Evolutionary conservation across 306 rosid genomes (phyloP), one percentile per base, ranked within the genome.

Genomic region (Vachellia collinsii): DNA sequence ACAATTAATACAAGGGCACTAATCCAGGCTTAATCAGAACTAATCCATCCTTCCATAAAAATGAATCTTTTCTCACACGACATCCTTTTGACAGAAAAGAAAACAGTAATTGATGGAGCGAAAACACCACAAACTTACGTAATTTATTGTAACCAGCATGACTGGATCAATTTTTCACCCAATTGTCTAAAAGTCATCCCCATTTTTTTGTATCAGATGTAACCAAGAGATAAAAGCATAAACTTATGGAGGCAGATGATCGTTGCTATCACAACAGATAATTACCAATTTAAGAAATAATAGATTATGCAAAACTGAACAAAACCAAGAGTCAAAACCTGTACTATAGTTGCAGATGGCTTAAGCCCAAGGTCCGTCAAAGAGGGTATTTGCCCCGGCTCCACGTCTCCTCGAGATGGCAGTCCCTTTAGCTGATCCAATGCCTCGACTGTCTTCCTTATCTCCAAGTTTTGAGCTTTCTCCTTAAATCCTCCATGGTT

Each of bases 371-470:
- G 91, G 83, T 92, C 98, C 84, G 77, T 74, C 59, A 93, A 85
- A 17, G 97, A 75, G 11, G 99, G 99, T 87, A 96, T 87, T 77
- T 93, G 97, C 54, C 99, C 99, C 47, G 89, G 74, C 83, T 96
- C 91, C 29, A 96, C 97, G 82, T 93, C 97, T 0, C 98, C 98
- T 4, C 92, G 87, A 65, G 94, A 86, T 2, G 99, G 99, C 84
- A 93, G 56, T 1, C 95, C 94, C 89, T 95, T 95, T 53, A 95
- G 73, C 83, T 91, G 95, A 50, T 95, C 99, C 90, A 93, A 88
- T 1, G 97, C 97, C 80, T 93, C 97, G 79, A 92, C 83, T 22
- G 91, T 92, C 80, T 93, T 88, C 90, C 99, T 89, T 72, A 93
- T 89, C 81, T 88, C 90, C 89, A 92, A 80, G 19, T 90, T 90